Evolutionary conservation across 768 basidiomycete genomes (phyloP), one percentile per base, ranked within the genome.

Genomic region (Suillus brevipes): DNA sequence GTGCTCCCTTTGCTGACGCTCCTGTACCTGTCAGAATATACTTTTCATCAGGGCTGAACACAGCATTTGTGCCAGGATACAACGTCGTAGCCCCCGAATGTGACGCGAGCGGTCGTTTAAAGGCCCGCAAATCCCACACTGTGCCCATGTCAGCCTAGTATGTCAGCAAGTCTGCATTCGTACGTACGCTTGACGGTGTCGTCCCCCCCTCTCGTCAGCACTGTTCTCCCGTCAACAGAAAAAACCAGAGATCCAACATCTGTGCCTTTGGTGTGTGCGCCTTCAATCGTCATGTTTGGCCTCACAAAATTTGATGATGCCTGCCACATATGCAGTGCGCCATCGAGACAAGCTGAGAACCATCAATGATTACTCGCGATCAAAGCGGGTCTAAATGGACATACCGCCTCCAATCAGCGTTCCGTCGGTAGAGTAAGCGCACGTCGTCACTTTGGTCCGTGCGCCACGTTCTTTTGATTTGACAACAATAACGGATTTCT

Each of bases 401-500:
- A 59, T 71, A 96, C 96, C 91, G 74, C 91, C 97, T 60, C 90
- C 91, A 69, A 99, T 95, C 70, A 90, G 78, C 66, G 84, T 89
- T n/a, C 92, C 97, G 78, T 99, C 96, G 28, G 83, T 84, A 52
- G 94, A 95, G 80, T 95, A 99, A 18, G 86, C 85, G 73, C 95
- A 97, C 12, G 89, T 75, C 4, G 90, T 91, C 7, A 99, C 89
- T 75, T 95, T 95, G 6, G 97, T 98, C 68, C 96, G 85, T 18
- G 94, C 90, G 38, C 97, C 97, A 64, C 96, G 83, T 69, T 98
- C 95, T 74, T 96, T 98, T 10, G 92, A 95, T 79, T 96, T 97
- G 71, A 97, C 94, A 18, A 98, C 95, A 70, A 99, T 97, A 50
- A 97, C 95, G 0, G 89, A 85, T 80, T 95, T 98, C 73, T 97